Conservation (phyloP, 2,329 filamentous ascomycete genomes). For the Pestalotiopsis sp. region DNA sequence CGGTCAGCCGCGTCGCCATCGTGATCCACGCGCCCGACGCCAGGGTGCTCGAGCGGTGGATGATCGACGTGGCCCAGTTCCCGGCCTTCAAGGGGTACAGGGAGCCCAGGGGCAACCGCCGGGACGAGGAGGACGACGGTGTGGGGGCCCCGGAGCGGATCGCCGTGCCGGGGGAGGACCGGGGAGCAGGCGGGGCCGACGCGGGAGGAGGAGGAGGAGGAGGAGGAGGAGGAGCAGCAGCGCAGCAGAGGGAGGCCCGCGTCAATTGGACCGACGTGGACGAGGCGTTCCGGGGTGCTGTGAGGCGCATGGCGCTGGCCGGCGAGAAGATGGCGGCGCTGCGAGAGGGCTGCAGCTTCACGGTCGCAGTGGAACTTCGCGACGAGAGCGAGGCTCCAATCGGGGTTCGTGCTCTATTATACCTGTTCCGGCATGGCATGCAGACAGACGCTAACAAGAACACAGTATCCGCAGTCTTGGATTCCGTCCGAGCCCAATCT, state of each 20-base stretch:
- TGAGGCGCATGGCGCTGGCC: constrained; percentile 64
- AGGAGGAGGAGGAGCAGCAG: not conserved
- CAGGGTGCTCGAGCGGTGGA: constrained; percentile 61
- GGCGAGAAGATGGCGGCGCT: constrained; percentile 59
- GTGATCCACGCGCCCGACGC: constrained; percentile 42
- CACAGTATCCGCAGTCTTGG: constrained; percentile 62
- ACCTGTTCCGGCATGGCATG: not conserved
- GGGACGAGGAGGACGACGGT: constrained; percentile 28
- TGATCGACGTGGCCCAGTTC: constrained; percentile 59
- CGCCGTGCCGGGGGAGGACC: constrained; percentile 17
- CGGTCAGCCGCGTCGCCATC: constrained; percentile 49
- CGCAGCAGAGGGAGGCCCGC: not conserved
- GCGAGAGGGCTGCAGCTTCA: constrained; percentile 71
- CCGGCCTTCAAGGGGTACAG: constrained; percentile 45
- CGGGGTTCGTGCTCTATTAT: constrained; percentile 44
- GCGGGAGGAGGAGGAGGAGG: not conserved
- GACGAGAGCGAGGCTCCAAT: constrained; percentile 62
- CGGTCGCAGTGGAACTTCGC: constrained; percentile 73
- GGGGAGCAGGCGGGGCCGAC: not conserved
- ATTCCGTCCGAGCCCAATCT: constrained; percentile 56
- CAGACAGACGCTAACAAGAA: not conserved
- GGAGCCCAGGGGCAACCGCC: constrained; percentile 25
- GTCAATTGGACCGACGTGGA: constrained; percentile 65
- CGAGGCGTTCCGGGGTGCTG: constrained; percentile 71
- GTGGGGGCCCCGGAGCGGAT: constrained; percentile 11